A percentile compares a stretch with the other conserved stretches of the same genome.
phyloP scores from a whole-genome alignment of 306 rosid species.

The Inga laurina region DNA sequence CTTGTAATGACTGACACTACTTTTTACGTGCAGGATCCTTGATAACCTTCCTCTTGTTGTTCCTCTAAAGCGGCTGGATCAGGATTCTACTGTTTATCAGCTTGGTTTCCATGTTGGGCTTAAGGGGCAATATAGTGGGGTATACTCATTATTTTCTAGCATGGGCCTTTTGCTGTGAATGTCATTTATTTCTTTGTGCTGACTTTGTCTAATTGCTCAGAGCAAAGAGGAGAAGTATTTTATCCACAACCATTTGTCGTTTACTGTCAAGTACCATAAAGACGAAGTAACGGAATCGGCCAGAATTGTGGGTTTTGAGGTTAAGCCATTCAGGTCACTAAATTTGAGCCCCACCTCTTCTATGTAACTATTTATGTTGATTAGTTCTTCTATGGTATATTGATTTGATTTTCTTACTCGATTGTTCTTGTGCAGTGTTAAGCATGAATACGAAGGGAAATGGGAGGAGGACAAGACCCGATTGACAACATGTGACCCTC shows the following conservation, averaged over 20 bases:
- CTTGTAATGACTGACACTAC: constrained; percentile 15
- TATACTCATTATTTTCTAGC: constrained; percentile 39
- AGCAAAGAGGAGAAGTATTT: constrained; percentile 83
- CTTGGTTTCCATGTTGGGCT: constrained; percentile 91
- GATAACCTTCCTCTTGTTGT: constrained; percentile 96
- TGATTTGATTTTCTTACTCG: constrained; percentile 28
- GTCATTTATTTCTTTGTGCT: constrained; percentile 32
- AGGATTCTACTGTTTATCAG: constrained; percentile 83
- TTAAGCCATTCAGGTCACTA: constrained; percentile 77
- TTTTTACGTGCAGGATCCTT: constrained; percentile 68
- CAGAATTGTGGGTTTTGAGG: constrained; percentile 99
- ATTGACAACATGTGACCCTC: constrained; percentile 91
- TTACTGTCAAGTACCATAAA: constrained; percentile 82
- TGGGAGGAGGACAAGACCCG: constrained; percentile 81
- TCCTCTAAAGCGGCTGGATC: constrained; percentile 74
- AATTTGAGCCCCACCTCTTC: constrained; percentile 13
- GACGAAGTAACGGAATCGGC: constrained; percentile 79
- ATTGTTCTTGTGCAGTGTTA: constrained; percentile 62
- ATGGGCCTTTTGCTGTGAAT: constrained; percentile 28
- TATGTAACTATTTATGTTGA: neutral
- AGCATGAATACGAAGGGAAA: constrained; percentile 89
- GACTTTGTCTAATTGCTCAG: constrained; percentile 50
- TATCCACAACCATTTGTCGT: constrained; percentile 90
- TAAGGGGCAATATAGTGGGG: constrained; percentile 81
- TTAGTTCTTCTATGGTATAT: constrained; percentile 3